Conservation (phyloP, 495 filamentous ascomycete species). For the Talaromyces borbonicus region DNA sequence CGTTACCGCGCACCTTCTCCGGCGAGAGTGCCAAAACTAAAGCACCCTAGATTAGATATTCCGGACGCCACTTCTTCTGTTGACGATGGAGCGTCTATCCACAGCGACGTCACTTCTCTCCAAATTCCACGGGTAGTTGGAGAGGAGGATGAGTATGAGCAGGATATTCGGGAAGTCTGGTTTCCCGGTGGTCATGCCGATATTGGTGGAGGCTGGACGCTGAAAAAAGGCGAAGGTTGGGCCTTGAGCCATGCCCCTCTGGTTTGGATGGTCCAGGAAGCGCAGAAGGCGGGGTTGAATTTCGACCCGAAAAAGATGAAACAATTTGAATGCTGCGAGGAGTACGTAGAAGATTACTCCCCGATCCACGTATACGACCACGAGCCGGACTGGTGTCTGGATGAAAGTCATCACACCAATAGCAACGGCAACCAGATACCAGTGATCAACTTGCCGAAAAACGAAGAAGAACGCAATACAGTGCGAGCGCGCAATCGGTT, state of each 20-base stretch:
- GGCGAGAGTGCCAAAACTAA: constrained; percentile 7
- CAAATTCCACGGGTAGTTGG: constrained; percentile 18
- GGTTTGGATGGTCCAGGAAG: constrained; percentile 79
- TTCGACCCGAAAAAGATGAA: constrained; percentile 62
- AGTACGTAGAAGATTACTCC: constrained; percentile 32
- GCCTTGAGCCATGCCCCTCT: constrained; percentile 66
- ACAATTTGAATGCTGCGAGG: constrained; percentile 52
- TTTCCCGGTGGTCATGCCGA: constrained; percentile 77
- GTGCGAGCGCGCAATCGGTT: constrained; percentile 48
- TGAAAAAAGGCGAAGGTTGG: constrained; percentile 42
- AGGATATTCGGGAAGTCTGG: constrained; percentile 79
- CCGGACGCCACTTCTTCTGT: constrained; percentile 18
- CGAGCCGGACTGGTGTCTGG: constrained; percentile 17
- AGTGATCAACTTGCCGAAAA: background rate
- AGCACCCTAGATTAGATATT: constrained; percentile 18
- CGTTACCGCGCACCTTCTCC: constrained; percentile 38
- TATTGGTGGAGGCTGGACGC: constrained; percentile 76
- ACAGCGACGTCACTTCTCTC: constrained; percentile 27
- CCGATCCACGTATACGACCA: constrained; percentile 26
- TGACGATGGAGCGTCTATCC: constrained; percentile 28
- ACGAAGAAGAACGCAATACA: constrained; percentile 30
- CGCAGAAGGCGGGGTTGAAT: constrained; percentile 58
- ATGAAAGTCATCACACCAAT: constrained; percentile 14
- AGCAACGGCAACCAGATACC: constrained; percentile 17
- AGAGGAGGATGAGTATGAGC: constrained; percentile 46